A percentile compares a stretch with the other conserved stretches of the same genome.
Evolutionary conservation across 345 rosid species (phyloP).

Genomic region (Fremontodendron californicum): DNA sequence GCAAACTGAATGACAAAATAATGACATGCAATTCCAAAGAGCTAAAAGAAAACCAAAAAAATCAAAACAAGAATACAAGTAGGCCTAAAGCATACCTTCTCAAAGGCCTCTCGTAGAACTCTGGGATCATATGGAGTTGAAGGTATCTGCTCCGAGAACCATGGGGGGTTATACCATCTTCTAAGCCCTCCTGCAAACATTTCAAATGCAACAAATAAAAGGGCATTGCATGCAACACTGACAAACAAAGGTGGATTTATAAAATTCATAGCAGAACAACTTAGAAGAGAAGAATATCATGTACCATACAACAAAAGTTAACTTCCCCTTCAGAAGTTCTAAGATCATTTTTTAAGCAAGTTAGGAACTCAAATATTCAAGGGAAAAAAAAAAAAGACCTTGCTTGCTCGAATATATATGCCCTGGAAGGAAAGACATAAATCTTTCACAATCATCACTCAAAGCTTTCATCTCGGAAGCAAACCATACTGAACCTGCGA

Average conservation of each 20-base stretch:
- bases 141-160: slow-evolving; percentile 67
- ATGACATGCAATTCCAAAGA: slow-evolving; percentile 8
- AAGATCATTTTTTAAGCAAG: background rate
- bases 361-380: background rate
- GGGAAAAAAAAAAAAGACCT: slow-evolving; percentile 48
- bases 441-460: slow-evolving; percentile 79
- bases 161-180: slow-evolving; percentile 80
- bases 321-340: background rate
- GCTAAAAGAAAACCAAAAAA: background rate
- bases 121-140: slow-evolving; percentile 60
- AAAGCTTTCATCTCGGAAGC: slow-evolving; percentile 95
- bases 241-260: no score
- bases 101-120: slow-evolving; percentile 50
- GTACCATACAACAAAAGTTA: background rate
- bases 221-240: no score
- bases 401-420: slow-evolving; percentile 84
- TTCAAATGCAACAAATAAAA: background rate
- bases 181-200: slow-evolving; percentile 54
- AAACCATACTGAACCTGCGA: slow-evolving; percentile 79
- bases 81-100: slow-evolving; percentile 47
- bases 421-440: slow-evolving; percentile 68
- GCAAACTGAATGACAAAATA: background rate
- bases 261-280: background rate
- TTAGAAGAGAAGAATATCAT: background rate
- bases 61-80: slow-evolving; percentile 1